A percentile compares a stretch with the other conserved stretches of the same genome.
phyloP scores from a whole-genome alignment of 1,284 basidiomycete genomes.

The Ustilago nuda region DNA sequence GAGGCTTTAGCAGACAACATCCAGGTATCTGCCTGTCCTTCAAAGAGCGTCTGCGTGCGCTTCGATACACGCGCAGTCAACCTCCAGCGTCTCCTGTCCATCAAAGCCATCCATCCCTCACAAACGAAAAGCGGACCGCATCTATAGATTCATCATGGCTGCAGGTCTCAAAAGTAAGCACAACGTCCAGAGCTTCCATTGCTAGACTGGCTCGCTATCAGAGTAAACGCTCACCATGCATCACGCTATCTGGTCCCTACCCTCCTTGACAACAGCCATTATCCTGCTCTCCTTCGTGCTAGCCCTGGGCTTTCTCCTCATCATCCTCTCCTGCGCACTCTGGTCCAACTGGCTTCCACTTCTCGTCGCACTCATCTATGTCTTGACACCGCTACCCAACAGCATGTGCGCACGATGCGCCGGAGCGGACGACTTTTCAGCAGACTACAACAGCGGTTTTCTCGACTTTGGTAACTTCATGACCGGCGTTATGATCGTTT shows the following conservation, averaged over 20 bases:
- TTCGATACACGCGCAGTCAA: neutral
- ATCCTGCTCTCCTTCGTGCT: constrained; percentile 83
- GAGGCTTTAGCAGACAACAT: neutral
- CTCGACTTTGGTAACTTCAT: constrained; percentile 93
- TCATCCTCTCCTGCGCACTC: constrained; percentile 96
- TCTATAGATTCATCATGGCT: constrained; percentile 43
- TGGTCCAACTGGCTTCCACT: constrained; percentile 98
- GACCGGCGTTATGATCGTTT: constrained; percentile 85
- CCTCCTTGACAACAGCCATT: constrained; percentile 52
- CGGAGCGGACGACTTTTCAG: constrained; percentile 73
- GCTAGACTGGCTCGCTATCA: neutral
- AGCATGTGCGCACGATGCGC: constrained; percentile 76
- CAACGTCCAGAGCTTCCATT: neutral
- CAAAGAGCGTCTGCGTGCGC: neutral
- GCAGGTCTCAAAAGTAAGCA: constrained; percentile 61
- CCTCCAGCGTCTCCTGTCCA: neutral
- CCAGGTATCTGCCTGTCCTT: neutral
- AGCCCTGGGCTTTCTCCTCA: constrained; percentile 93
- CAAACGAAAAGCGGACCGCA: constrained; percentile 7
- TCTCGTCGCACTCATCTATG: constrained; percentile 93
- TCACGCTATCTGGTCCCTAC: neutral
- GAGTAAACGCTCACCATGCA: neutral
- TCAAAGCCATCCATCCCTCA: constrained; percentile 15
- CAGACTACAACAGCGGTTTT: constrained; percentile 73
- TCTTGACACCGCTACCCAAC: constrained; percentile 94